These are phyloP conservation scores for Taxillus chinensis DNA, from an alignment of 164 flowering plant species.

Conservation along the genomic window DNA sequence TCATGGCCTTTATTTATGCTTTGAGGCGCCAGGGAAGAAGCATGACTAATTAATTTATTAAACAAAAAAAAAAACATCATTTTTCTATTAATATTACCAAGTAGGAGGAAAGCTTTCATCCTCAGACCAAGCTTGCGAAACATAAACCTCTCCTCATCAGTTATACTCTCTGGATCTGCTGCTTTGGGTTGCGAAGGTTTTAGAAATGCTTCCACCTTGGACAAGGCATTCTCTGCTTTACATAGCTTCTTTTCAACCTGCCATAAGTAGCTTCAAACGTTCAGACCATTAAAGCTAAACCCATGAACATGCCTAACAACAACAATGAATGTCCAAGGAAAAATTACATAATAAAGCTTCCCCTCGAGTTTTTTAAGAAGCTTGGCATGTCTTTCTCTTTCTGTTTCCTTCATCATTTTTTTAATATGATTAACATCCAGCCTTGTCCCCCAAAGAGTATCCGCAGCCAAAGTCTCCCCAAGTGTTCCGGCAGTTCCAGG, in stretches of 20 bases:
- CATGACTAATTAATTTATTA: background rate
- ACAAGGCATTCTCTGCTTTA: constrained; percentile 63
- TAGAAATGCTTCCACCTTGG: constrained; percentile 69
- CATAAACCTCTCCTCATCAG: constrained; percentile 94
- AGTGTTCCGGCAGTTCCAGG: constrained; percentile 67
- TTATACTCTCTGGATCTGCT: constrained; percentile 67
- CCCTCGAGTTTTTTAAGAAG: constrained; percentile 72
- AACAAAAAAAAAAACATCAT: background rate
- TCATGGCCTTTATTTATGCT: too few relatives aligned
- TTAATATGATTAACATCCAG: constrained; percentile 37
- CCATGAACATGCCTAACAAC: too few relatives aligned
- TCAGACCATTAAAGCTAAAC: background rate
- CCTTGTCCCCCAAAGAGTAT: constrained; percentile 78
- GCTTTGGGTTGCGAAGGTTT: constrained; percentile 45
- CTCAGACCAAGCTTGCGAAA: constrained; percentile 87
- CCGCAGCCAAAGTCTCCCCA: constrained; percentile 73
- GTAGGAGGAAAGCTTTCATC: constrained; percentile 90
- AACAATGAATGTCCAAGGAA: too few relatives aligned
- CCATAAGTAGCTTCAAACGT: background rate
- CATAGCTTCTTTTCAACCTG: constrained; percentile 67
- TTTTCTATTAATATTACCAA: constrained; percentile 47
- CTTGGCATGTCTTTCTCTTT: constrained; percentile 50
- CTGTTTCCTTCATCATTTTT: constrained; percentile 60
- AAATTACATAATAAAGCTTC: constrained; percentile 71
- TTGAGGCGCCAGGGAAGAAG: background rate